A percentile compares a stretch with the other conserved stretches of the same genome.
These are phyloP conservation scores for Chalciporus sphaerocephalus DNA, from an alignment of 768 basidiomycete genomes.

Conservation along the genomic window DNA sequence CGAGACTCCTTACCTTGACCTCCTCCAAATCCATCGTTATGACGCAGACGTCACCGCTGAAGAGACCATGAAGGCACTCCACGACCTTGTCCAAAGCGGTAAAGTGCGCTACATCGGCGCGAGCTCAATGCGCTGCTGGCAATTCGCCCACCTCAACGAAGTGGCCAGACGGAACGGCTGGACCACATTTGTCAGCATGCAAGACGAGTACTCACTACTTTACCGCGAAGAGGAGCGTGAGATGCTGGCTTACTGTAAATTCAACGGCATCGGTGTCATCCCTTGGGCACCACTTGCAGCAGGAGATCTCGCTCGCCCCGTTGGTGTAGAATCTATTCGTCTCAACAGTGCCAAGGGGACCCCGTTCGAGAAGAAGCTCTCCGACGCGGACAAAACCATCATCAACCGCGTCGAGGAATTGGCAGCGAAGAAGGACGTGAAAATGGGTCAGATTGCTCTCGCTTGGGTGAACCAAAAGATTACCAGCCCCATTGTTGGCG, in stretches of 20 bases:
- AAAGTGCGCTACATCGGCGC: slow-evolving; percentile 51
- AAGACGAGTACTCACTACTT: slow-evolving; percentile 48
- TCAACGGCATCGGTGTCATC: slow-evolving; percentile 50
- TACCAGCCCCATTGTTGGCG: slow-evolving; percentile 42
- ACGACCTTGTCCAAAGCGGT: slow-evolving; percentile 45
- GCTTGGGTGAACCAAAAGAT: slow-evolving; percentile 41
- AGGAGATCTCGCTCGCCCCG: slow-evolving; percentile 39
- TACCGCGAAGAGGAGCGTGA: slow-evolving; percentile 55
- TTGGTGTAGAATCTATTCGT: slow-evolving; percentile 25
- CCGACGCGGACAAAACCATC: slow-evolving; percentile 33
- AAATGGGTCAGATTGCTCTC: slow-evolving; percentile 45
- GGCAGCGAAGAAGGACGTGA: slow-evolving; percentile 35
- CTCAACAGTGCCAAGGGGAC: slow-evolving; percentile 14
- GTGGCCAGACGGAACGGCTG: slow-evolving; percentile 43
- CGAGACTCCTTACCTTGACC: slow-evolving; percentile 35
- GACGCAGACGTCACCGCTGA: slow-evolving; percentile 35
- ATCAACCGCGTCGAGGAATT: slow-evolving; percentile 40
- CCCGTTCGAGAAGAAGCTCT: slow-evolving; percentile 19
- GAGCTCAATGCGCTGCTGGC: slow-evolving; percentile 45
- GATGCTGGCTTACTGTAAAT: slow-evolving; percentile 43
- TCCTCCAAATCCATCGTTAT: slow-evolving; percentile 44
- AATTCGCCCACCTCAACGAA: slow-evolving; percentile 42
- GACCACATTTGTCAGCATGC: slow-evolving; percentile 56
- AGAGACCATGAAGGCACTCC: slow-evolving; percentile 49
- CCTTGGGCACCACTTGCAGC: slow-evolving; percentile 45